Base-by-base conservation (phyloP, 257 asterid genomes). In the Fraxinus cuspidata region DNA sequence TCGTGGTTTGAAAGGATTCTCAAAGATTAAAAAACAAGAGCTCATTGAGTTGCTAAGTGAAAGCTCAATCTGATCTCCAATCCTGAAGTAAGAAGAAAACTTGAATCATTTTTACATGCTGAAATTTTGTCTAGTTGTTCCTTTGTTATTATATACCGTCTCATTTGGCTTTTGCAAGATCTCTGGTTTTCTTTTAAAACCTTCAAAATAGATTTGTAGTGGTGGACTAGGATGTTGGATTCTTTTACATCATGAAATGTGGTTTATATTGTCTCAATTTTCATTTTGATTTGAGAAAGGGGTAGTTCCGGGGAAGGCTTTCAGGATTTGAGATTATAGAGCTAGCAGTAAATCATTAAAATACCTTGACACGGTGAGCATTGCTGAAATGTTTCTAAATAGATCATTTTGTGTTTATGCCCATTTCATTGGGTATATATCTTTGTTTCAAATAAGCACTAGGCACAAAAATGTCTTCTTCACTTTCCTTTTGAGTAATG, bases 21-120 rank as follows among this genome's bases (percentile, higher is more conserved):
- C 88, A 25, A 85, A 82, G 82, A 49, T 82, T 66, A 85, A 82
- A 73, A 85, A 85, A 77, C 80, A 74, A 9, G 88, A 85, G 34
- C 82, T 85, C 71, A 7, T 85, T 71, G 84, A 83, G 78, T 67
- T 87, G 81, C 89, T 87, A n/a, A 58, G 74, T 49, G 77, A 79
- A 49, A 80, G 68, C 29, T 76, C 77, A 79, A 51, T 73, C 49
- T 83, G 81, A 80, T 72, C 21, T 6, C 31, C 69, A 63, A 27
- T 63, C 19, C 19, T 63, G 19, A 25, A 63, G 69, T 63, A 63
- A 63, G 35, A 31, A 63, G 69, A 27, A 63, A 27, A 63, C 18
- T 63, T 63, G 34, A 31, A 63, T 63, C 6, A 27, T 13, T 63
- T 63, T 27, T 63, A 27, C 35, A 63, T 60, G 69, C 69, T 27